These are phyloP conservation scores for Paracamarosporium sp. DNA, from an alignment of 2,329 filamentous ascomycete genomes.

Conservation along the genomic window DNA sequence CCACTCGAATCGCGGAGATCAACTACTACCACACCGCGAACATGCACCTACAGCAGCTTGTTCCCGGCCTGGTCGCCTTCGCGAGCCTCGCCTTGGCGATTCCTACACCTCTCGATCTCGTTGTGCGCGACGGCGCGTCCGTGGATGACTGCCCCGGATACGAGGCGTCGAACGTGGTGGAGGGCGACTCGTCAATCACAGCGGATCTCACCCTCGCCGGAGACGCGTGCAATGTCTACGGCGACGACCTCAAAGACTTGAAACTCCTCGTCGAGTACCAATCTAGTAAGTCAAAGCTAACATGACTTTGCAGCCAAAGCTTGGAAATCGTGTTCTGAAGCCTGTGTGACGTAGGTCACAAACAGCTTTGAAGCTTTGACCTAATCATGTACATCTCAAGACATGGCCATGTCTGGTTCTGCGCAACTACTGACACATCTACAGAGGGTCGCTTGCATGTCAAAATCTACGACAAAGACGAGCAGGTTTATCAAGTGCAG, in stretches of 20 bases:
- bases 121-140: constrained; percentile 14
- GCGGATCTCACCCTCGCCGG: constrained; percentile 76
- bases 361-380: not conserved
- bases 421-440: constrained; percentile 17
- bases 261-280: constrained; percentile 68
- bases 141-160: constrained; percentile 72
- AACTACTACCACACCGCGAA: constrained; percentile 11
- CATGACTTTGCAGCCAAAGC: not conserved
- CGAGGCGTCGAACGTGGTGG: constrained; percentile 65
- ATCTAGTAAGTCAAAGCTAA: constrained; percentile 53
- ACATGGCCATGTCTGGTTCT: not conserved
- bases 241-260: constrained; percentile 62
- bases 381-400: not conserved
- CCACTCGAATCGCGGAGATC: not conserved
- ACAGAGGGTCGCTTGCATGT: constrained; percentile 74
- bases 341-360: not conserved
- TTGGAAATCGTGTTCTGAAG: not conserved
- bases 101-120: constrained; percentile 15
- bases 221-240: constrained; percentile 66
- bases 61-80: constrained; percentile 25
- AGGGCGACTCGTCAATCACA: constrained; percentile 63
- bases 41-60: constrained; percentile 24
- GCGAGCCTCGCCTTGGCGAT: constrained; percentile 21
- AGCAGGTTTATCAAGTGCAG: constrained; percentile 77
- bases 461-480: constrained; percentile 73